phyloP scores from a whole-genome alignment of 352 stramenopile species.

The Pilasporangium apinafurcum region DNA sequence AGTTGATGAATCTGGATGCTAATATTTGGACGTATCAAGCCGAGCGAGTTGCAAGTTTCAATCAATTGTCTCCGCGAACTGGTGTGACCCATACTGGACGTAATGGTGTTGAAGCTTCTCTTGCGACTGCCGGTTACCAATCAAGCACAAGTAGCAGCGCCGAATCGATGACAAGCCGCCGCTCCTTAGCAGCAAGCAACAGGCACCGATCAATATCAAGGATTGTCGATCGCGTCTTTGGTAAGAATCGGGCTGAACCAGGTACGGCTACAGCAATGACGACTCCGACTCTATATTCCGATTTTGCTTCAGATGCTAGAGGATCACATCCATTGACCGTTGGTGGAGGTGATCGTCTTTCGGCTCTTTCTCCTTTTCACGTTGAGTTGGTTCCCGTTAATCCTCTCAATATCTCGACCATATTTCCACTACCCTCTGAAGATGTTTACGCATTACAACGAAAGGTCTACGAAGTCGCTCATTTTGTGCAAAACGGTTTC shows the following conservation, averaged over 20 bases:
- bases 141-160: slow-evolving; percentile 6
- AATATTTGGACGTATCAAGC: slow-evolving; percentile 38
- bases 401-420: slow-evolving; percentile 36
- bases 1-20: slow-evolving; percentile 46
- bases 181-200: slow-evolving; percentile 1
- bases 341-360: slow-evolving; percentile 5
- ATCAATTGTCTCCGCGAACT: slow-evolving; percentile 1
- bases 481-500: slow-evolving; percentile 41
- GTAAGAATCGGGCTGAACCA: slow-evolving; percentile 7
- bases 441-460: slow-evolving; percentile 43
- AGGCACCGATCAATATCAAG: slow-evolving; percentile 11
- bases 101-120: not conserved
- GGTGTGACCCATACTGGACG: too few relatives aligned
- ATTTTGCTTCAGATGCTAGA: slow-evolving; percentile 7
- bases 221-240: slow-evolving; percentile 8
- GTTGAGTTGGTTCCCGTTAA: slow-evolving; percentile 31
- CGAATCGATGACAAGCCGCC: slow-evolving; percentile 4
- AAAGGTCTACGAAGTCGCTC: slow-evolving; percentile 44
- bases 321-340: slow-evolving; percentile 6
- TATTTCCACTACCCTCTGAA: slow-evolving; percentile 43
- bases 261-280: not conserved
- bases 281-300: slow-evolving; percentile 11
- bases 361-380: slow-evolving; percentile 6
- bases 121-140: slow-evolving; percentile 1
- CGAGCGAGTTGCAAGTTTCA: not conserved